Evolutionary conservation across 257 asterid genomes (phyloP), one percentile per base, ranked within the genome.

Genomic region (Gentiana straminea): DNA sequence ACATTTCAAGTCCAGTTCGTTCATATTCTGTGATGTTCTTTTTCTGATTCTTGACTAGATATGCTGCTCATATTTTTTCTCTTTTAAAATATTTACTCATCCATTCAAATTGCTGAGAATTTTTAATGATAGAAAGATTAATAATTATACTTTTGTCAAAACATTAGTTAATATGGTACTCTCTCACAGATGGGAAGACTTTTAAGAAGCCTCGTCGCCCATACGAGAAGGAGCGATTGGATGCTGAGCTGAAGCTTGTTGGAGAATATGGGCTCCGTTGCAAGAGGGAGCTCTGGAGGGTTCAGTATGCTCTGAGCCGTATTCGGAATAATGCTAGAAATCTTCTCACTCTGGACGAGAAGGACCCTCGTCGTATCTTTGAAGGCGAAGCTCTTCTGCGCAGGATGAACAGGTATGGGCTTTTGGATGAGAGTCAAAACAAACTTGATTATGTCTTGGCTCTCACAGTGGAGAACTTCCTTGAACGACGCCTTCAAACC

Each of bases 211-310:
- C 96, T 12, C 80, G 94, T 24, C 92, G 94, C 49, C 94, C 96
- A 5, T 87, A 79, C 61, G 96, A 87, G 79, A 87, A 88, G 81
- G 96, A 87, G 63, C 73, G 96, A 3, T 71, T 88, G 66, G 96
- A 88, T 73, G 87, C 96, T 44, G 96, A 88, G 69, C 69, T 88
- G 49, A 88, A 67, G 86, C 86, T 88, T 47, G 94, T 88, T 41
- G 94, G 94, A 35, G 94, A 88, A 53, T 88, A 82, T 72, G 96
- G 93, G 35, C 69, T 84, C 32, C 70, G 96, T 73, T 84, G 94
- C 75, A 84, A 87, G 77, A 82, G 96, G 65, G 96, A 84, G 79
- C 77, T 87, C 9, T 87, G 93, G 96, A 87, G 96, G 80, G 96
- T 87, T 36, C 94, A 87, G 64, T 87, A 84, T 70, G 94, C 87